Percentiles rank a stretch among this genome's conserved stretches.
These are phyloP conservation scores for Westerdykella aurantiaca DNA, from an alignment of 2,329 filamentous ascomycete species.

Conservation along the genomic window DNA sequence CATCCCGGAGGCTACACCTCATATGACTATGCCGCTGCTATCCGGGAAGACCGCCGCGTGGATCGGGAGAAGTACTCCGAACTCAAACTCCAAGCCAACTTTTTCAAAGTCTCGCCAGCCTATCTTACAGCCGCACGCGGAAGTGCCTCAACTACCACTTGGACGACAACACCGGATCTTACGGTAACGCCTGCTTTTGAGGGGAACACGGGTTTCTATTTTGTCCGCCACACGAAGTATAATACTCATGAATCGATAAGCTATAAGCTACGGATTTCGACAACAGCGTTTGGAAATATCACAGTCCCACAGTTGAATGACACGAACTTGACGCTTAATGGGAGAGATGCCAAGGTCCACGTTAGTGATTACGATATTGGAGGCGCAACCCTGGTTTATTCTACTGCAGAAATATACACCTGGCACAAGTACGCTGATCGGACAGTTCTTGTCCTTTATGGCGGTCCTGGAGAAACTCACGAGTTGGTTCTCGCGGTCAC, in stretches of 20 bases:
- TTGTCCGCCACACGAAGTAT: constrained; percentile 61
- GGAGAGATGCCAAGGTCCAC: constrained; percentile 62
- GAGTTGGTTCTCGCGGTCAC: constrained; percentile 51
- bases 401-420: constrained; percentile 62
- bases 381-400: constrained; percentile 57
- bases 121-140: constrained; percentile 52
- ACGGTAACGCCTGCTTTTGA: constrained; percentile 58
- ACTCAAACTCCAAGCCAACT: constrained; percentile 69
- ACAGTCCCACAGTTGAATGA: constrained; percentile 56
- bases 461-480: constrained; percentile 56
- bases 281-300: constrained; percentile 50
- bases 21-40: constrained; percentile 58
- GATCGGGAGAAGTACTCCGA: constrained; percentile 73
- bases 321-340: constrained; percentile 50
- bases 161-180: constrained; percentile 43
- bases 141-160: constrained; percentile 24
- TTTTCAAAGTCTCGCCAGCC: constrained; percentile 64
- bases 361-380: constrained; percentile 62
- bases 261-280: constrained; percentile 60
- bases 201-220: constrained; percentile 56
- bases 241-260: constrained; percentile 51
- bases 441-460: constrained; percentile 60
- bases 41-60: constrained; percentile 64
- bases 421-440: constrained; percentile 59
- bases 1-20: constrained; percentile 55